Evolutionary conservation across 2,329 filamentous ascomycete genomes (phyloP).

Genomic region (Diaporthe australafricana): DNA sequence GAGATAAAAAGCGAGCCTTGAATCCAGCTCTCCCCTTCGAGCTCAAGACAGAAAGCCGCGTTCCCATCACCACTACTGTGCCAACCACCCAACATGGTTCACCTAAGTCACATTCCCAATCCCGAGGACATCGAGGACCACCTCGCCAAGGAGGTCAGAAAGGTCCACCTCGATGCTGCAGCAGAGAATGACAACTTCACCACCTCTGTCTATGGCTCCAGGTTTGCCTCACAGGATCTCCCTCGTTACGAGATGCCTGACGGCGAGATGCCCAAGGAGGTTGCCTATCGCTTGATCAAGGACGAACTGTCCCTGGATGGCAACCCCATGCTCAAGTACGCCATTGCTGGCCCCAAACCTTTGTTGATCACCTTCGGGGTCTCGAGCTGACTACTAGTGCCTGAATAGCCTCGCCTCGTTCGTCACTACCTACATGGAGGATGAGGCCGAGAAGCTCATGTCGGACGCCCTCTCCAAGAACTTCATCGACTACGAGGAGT

Average conservation of each 20-base stretch:
- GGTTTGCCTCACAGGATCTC: slow-evolving; percentile 83
- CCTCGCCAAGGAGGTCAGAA: slow-evolving; percentile 52
- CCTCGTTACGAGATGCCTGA: slow-evolving; percentile 90
- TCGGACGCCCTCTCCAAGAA: slow-evolving; percentile 92
- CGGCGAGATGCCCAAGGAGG: slow-evolving; percentile 86
- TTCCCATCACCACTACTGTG: too few relatives aligned
- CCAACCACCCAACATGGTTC: slow-evolving; percentile 59
- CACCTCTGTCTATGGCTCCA: slow-evolving; percentile 88
- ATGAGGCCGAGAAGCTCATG: slow-evolving; percentile 97
- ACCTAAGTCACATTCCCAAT: slow-evolving; percentile 58
- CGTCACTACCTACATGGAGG: slow-evolving; percentile 97
- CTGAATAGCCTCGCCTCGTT: slow-evolving; percentile 82
- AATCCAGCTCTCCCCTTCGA: slow-evolving; percentile 42
- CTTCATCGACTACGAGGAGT: slow-evolving; percentile 92
- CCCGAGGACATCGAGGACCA: slow-evolving; percentile 44
- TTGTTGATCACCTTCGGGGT: background rate
- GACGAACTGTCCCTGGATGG: slow-evolving; percentile 93
- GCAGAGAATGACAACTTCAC: slow-evolving; percentile 71
- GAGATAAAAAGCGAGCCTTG: background rate
- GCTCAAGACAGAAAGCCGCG: slow-evolving; percentile 38
- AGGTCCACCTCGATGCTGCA: slow-evolving; percentile 60
- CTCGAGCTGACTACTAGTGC: slow-evolving; percentile 26
- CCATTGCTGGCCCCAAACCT: slow-evolving; percentile 6
- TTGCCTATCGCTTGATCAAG: slow-evolving; percentile 98
- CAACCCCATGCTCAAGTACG: slow-evolving; percentile 86